Conservation (phyloP, 129 eudicot species). For the Gnaphalium uliginosum region DNA sequence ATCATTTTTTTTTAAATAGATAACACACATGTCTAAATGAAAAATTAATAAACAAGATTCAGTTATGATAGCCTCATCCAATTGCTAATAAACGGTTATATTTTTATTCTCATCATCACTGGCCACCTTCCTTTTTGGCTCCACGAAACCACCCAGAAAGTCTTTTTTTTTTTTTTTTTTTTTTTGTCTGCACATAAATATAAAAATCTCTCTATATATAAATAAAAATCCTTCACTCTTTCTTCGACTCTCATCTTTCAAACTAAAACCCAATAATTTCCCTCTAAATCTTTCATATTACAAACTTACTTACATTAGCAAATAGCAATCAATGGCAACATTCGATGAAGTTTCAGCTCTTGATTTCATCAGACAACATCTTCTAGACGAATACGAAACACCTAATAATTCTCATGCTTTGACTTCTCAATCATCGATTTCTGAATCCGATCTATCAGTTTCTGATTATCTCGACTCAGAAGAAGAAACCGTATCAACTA, state of each 20-base stretch:
- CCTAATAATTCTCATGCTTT: neutral
- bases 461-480: conserved; percentile 17
- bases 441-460: conserved; percentile 25
- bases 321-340: neutral
- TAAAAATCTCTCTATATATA: neutral
- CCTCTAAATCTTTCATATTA: neutral
- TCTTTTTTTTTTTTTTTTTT: neutral
- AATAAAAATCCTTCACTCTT: neutral
- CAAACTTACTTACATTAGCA: neutral
- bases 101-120: neutral
- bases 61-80: no score
- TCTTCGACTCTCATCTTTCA: neutral
- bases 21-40: no score
- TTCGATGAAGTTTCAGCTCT: conserved; percentile 15
- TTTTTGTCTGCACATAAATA: neutral
- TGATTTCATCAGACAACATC: conserved; percentile 13
- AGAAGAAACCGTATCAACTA: conserved; percentile 5
- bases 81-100: no score
- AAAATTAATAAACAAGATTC: no score
- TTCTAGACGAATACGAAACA: conserved; percentile 15
- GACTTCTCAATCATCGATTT: conserved; percentile 1
- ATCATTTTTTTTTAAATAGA: no score
- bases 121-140: neutral
- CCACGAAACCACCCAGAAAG: neutral
- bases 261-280: neutral